Conservation (phyloP, 768 basidiomycete species). For the Serpula lacrymans region DNA sequence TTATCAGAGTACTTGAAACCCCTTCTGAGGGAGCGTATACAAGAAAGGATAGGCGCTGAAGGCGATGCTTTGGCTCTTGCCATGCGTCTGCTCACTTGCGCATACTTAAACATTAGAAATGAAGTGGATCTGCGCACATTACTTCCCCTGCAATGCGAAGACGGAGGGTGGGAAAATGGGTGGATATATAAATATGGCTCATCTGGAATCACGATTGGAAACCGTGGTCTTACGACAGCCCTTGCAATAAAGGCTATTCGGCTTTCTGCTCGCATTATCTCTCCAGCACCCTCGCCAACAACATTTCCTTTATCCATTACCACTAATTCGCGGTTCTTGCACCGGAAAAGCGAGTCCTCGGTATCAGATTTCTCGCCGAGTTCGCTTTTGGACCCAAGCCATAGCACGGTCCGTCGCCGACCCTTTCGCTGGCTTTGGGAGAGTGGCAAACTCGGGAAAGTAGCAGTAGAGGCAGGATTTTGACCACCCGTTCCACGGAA, state of each 20-base stretch:
- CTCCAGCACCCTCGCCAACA: not conserved
- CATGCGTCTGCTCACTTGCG: conserved; percentile 50
- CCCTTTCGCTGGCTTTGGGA: conserved; percentile 1
- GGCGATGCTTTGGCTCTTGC: conserved; percentile 55
- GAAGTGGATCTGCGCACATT: conserved; percentile 44
- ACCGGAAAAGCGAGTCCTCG: conserved; percentile 2
- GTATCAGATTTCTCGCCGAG: not conserved
- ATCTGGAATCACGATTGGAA: conserved; percentile 46
- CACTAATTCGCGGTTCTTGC: not conserved
- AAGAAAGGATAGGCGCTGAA: conserved; percentile 46
- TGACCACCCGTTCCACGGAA: too few relatives aligned
- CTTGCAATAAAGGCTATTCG: conserved; percentile 50
- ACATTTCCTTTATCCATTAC: not conserved
- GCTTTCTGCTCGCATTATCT: conserved; percentile 6
- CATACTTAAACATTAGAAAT: conserved; percentile 37
- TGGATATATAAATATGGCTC: conserved; percentile 57
- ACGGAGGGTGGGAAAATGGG: conserved; percentile 53
- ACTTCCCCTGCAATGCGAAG: conserved; percentile 45
- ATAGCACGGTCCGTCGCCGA: not conserved
- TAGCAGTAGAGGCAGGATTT: conserved; percentile 1
- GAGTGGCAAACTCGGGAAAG: not conserved
- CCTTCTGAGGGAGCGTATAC: conserved; percentile 41
- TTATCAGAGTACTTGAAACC: conserved; percentile 36
- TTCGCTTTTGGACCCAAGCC: not conserved
- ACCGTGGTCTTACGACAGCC: conserved; percentile 53